Evolutionary conservation across 1,284 basidiomycete genomes (phyloP), one percentile per base, ranked within the genome.

Genomic region (Salmacisia buchloeana): DNA sequence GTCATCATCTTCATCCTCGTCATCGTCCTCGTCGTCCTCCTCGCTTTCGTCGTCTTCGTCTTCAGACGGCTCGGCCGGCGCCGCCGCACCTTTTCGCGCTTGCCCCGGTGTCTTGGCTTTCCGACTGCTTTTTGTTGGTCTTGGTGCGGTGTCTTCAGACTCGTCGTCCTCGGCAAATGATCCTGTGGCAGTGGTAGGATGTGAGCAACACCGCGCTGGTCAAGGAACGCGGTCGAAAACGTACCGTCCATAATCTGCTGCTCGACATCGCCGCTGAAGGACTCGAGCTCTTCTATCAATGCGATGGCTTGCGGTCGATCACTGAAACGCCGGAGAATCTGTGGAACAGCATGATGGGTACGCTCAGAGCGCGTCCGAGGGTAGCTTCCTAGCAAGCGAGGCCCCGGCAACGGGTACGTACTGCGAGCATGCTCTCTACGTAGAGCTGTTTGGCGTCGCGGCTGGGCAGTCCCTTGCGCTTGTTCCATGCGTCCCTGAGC

Each of bases 401-500:
- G 45, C 34, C 25, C 33, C 69, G 82, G 43, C 74, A 89, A n/a
- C n/a, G n/a, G n/a, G n/a, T n/a, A 58, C 36, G 10, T 38, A 58
- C 56, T 34, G 56, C 92, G 83, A 94, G 80, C 63, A 97, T 81
- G 15, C 90, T 89, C 67, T 92, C 89, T 2, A 94, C 90, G 81
- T 97, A 97, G 41, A 89, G 81, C 85, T 87, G 89, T 82, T 93
- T 96, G 1, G 93, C 92, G 77, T 94, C 90, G 63, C 85, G 85
- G 33, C 85, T 79, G 63, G 88, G 85, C 36, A 93, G 78, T 67
- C 93, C 91, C 70, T 87, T 88, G 76, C 94, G 90, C 76, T 92
- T 93, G 54, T 88, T 87, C 93, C 93, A 97, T 34, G 91, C 91
- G 81, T 94, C 92, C 92, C 91, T 93, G 69, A 27, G 59, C 60